Base-by-base conservation (phyloP, 2,329 filamentous ascomycete species). In the Penicillium corylophilum region DNA sequence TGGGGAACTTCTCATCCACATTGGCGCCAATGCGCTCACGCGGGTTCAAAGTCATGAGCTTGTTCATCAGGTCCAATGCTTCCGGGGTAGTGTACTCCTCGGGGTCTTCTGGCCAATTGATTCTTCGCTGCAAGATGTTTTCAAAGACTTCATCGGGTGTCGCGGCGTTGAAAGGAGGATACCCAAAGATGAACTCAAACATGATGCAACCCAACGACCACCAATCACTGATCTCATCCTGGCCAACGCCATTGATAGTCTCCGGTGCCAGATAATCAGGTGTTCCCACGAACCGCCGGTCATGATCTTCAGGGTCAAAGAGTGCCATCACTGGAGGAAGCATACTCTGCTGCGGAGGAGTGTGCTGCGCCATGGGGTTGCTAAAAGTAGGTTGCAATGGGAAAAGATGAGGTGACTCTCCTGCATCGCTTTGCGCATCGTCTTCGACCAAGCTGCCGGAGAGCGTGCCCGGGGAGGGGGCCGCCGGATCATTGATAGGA, bases 131-230 rank as follows among this genome's bases (percentile, higher is more conserved):
- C 33, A 99, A 77, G 55, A 99, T 99, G 64, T 99, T 99, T 63
- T 96, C 90, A 66, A 99, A 99, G 1, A 99, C 94, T 62, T 94
- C 82, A 63, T 99, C 94, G 0, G 94, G 90, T 43, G 92, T 91
- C 18, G 81, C 79, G 1, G 90, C 94, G 69, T 97, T 91, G 71
- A 99, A 99, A 0, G 94, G 94, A 1, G 94, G 94, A 51, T 90
- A 87, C 1, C 94, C 94, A 66, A 90, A 97, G 2, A 99, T 77
- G 60, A 96, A 96, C 66, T 99, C 94, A 64, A 96, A 99, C 72
- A 97, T 77, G 62, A 99, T 97, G 70, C 95, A 99, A 1, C 94
- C 94, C n/a, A 99, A 81, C 20, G 94, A 97, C 94, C 94, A 99
- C 94, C 94, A 99, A 84, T 99, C 94, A 68, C 94, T 97, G 61